Evolutionary conservation across 495 filamentous ascomycete species (phyloP).

Genomic region (Glonium stellatum): DNA sequence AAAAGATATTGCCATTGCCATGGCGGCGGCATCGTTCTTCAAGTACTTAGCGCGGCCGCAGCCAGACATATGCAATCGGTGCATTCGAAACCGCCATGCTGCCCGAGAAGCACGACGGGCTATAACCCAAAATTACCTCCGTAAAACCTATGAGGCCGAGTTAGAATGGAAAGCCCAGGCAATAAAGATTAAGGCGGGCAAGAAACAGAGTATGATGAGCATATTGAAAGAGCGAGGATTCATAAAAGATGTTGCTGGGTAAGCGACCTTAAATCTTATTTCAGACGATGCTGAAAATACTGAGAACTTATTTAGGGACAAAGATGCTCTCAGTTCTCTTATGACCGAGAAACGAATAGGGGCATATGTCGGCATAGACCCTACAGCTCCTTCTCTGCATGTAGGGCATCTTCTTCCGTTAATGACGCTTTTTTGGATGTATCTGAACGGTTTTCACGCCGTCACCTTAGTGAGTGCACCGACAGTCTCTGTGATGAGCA

Average conservation of each 20-base stretch:
- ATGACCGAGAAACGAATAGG: conserved; percentile 65
- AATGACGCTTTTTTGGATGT: conserved; percentile 93
- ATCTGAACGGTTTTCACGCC: conserved; percentile 69
- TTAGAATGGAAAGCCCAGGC: conserved; percentile 17
- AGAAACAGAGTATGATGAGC: conserved; percentile 55
- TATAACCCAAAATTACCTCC: conserved; percentile 2
- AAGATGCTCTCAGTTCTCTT: conserved; percentile 55
- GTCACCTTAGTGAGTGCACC: conserved; percentile 54
- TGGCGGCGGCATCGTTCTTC: conserved; percentile 16
- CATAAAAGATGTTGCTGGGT: conserved; percentile 79
- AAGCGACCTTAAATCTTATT: conserved; percentile 26
- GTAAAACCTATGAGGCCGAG: conserved; percentile 4
- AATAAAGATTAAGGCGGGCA: conserved; percentile 50
- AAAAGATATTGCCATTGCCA: conserved; percentile 4
- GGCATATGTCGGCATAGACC: conserved; percentile 86
- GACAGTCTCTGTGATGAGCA: neutral
- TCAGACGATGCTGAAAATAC: neutral
- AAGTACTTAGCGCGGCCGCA: conserved; percentile 10
- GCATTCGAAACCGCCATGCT: conserved; percentile 7
- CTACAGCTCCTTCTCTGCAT: conserved; percentile 84
- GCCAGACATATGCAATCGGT: conserved; percentile 8
- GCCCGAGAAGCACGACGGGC: neutral
- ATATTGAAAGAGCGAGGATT: conserved; percentile 73
- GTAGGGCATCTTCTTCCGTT: conserved; percentile 88
- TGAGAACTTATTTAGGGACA: conserved; percentile 10